Conservation (phyloP, 768 basidiomycete species). For the Lactarius sp. region DNA sequence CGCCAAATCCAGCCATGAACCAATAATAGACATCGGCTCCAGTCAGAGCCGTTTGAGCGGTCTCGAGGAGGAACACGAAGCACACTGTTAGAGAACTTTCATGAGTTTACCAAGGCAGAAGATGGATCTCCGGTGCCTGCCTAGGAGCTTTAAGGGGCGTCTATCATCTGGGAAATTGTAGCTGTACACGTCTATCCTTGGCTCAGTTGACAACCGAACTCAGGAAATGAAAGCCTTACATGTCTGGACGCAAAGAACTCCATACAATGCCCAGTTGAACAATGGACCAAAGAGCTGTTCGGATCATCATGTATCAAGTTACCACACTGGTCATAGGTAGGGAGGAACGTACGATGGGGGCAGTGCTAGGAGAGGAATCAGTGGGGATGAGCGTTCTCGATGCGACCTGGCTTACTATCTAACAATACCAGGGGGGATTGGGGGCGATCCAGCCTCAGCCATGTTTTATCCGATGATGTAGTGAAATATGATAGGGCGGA, state of each 20-base stretch:
- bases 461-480: background rate
- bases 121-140: background rate
- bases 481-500: background rate
- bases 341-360: background rate
- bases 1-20: slow-evolving; percentile 18
- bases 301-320: background rate
- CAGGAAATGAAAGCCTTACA: background rate
- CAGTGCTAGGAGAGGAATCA: background rate
- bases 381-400: background rate
- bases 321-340: too few relatives aligned
- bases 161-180: slow-evolving; percentile 15
- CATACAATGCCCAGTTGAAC: too few relatives aligned
- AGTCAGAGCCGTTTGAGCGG: slow-evolving; percentile 13
- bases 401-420: background rate
- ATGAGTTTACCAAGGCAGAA: background rate
- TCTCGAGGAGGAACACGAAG: slow-evolving; percentile 6
- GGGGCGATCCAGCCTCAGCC: background rate
- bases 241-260: too few relatives aligned
- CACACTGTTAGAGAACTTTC: background rate
- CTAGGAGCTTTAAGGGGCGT: background rate
- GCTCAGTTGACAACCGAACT: background rate
- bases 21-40: slow-evolving; percentile 19
- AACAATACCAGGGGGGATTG: background rate
- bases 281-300: background rate
- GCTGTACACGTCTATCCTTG: slow-evolving; percentile 7